Base-by-base conservation (phyloP, 345 rosid genomes). In the Salix suchowensis region DNA sequence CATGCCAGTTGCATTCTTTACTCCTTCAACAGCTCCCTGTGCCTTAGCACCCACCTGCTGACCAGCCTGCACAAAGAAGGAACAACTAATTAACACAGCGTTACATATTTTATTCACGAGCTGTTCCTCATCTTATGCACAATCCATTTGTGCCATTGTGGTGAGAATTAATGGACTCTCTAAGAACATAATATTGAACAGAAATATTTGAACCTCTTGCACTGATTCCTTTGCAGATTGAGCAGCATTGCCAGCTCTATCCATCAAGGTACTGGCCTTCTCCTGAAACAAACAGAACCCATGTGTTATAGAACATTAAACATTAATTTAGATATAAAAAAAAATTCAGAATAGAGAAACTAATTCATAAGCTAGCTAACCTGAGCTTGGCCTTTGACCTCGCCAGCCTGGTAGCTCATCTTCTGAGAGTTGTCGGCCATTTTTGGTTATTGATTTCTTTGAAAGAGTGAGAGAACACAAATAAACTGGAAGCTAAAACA, bases 21-120 rank as follows among this genome's bases (percentile, higher is more conserved):
- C 90, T 21, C 91, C 89, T 36, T 89, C 90, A 23, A 87, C 86
- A 60, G 94, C 92, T 66, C 85, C 94, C 69, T 82, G 83, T 76
- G 94, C 90, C 79, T 82, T 87, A 11, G 77, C 85, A 81, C 79
- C 82, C 81, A 91, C 52, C 83, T 88, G 89, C 81, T 84, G 83
- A 7, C 92, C 91, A 13, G 90, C 84, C 97, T 92, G 32, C 62
- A 67, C n/a, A 46, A 36, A 28, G 12, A 18, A 4, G 37, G 37
- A 34, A 0, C 2, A 8, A 39, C 42, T 0, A 39, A 39, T 39
- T 8, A 39, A 39, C 42, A 39, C 42, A 1, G 42, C 0, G 11
- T 0, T 39, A 7, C 10, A 8, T 39, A 7, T 39, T 39, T 8
- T 8, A 9, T 39, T 39, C 10, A 1, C 7, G 37, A 34, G 37